These are phyloP conservation scores for Xerocomellus intermedius DNA, from an alignment of 768 basidiomycete species.

Conservation along the genomic window DNA sequence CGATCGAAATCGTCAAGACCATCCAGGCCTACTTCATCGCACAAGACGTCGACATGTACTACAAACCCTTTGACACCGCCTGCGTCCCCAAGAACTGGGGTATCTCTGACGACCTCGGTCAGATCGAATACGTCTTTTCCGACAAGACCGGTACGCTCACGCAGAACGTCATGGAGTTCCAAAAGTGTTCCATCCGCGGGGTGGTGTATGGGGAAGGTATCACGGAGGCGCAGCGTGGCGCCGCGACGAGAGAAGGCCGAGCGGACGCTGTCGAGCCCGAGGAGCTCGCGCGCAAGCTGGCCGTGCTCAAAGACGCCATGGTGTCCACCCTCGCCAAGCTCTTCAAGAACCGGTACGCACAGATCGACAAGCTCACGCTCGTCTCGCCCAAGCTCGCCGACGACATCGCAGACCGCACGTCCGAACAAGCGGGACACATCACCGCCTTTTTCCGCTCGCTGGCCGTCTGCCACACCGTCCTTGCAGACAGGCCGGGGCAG, in stretches of 20 bases:
- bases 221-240: conserved; percentile 93
- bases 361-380: conserved; percentile 78
- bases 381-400: conserved; percentile 83
- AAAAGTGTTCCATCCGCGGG: conserved; percentile 88
- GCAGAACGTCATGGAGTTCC: conserved; percentile 98
- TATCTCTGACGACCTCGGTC: conserved; percentile 96
- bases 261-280: conserved; percentile 62
- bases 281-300: conserved; percentile 68
- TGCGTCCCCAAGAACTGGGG: conserved; percentile 98
- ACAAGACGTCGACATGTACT: conserved; percentile 97
- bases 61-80: conserved; percentile 77
- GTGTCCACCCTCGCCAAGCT: conserved; percentile 64
- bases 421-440: conserved; percentile 62
- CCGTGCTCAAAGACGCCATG: conserved; percentile 72
- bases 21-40: conserved; percentile 97
- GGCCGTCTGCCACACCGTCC: conserved; percentile 90
- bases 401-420: conserved; percentile 62
- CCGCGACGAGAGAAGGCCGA: conserved; percentile 78
- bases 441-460: conserved; percentile 91
- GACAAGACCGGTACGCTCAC: conserved; percentile 98
- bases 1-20: conserved; percentile 97
- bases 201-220: conserved; percentile 89
- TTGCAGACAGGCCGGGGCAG: conserved; percentile 74
- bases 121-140: conserved; percentile 94
- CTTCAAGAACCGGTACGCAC: conserved; percentile 88